Evolutionary conservation across 164 flowering plant species (phyloP), one percentile per base, ranked within the genome.

Genomic region (Stephania cephalantha): DNA sequence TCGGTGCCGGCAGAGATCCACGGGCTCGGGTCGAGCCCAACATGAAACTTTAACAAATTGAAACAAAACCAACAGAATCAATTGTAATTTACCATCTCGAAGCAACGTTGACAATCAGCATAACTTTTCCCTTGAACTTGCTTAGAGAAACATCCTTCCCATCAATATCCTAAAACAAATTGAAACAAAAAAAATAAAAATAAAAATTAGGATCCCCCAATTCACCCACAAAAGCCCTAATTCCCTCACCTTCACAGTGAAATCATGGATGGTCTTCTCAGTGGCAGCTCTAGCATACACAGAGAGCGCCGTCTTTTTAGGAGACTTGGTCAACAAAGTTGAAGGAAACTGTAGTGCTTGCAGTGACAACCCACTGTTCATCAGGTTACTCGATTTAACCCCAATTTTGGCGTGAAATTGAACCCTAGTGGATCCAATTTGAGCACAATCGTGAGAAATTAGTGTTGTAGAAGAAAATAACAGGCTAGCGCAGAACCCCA

Each of bases 51-150:
- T 29, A 22, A 63, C 20, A 8, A 17, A 46, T 30, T 12, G 66
- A 64, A 52, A 29, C 17, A 53, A 68, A 67, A 64, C 22, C 55
- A 17, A 73, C n/a, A 35, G 29, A 77, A 31, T 29, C 18, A 65
- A 70, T 50, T 69, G 9, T 9, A 25, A 74, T 71, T 71, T 86
- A 91, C 98, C 98, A 94, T 90, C 71, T 85, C 64, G 95, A 94
- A 76, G 98, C 98, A 76, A 94, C 98, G 81, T 94, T 94, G 53
- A 92, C 97, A 74, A 94, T 84, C 87, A 94, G 81, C 7, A 91
- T 90, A 79, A 83, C 90, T 82, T 89, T 91, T 63, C 97, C 94
- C 85, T 95, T 93, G 81, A 90, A 95, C 79, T 89, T 91, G 83
- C 87, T 80, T 4, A 95, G 87, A 79, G 96, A 71, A 73, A 91